A percentile compares a stretch with the other conserved stretches of the same genome.
phyloP scores from a whole-genome alignment of 2,329 filamentous ascomycete species.

The Aspergillus sergii region DNA sequence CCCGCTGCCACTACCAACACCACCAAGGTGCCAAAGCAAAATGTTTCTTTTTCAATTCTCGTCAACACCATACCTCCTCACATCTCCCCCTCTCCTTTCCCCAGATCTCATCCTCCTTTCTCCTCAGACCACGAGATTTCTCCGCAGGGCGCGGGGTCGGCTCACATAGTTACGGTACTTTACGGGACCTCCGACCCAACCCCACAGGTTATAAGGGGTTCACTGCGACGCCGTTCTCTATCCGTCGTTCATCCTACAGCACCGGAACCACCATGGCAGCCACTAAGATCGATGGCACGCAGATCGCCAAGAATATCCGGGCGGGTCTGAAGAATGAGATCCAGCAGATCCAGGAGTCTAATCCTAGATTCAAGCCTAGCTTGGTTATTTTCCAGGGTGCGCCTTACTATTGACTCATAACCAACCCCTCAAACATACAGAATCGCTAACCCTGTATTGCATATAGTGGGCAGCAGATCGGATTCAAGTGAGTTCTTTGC shows the following conservation, averaged over 20 bases:
- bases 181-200: slow-evolving; percentile 16
- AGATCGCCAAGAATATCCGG: slow-evolving; percentile 89
- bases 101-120: slow-evolving; percentile 11
- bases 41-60: slow-evolving; percentile 17
- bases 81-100: slow-evolving; percentile 17
- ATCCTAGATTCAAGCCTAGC: slow-evolving; percentile 84
- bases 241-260: slow-evolving; percentile 49
- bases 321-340: slow-evolving; percentile 81
- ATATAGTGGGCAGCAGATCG: slow-evolving; percentile 80
- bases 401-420: slow-evolving; percentile 23
- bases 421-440: not conserved
- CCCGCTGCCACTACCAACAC: slow-evolving; percentile 22
- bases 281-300: slow-evolving; percentile 91
- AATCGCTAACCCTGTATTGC: slow-evolving; percentile 11
- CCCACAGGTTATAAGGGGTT: slow-evolving; percentile 20
- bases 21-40: slow-evolving; percentile 18
- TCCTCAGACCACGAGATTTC: slow-evolving; percentile 14
- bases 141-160: slow-evolving; percentile 19
- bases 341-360: slow-evolving; percentile 74
- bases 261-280: slow-evolving; percentile 73
- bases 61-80: slow-evolving; percentile 20
- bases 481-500: slow-evolving; percentile 73
- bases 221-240: slow-evolving; percentile 20
- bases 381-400: slow-evolving; percentile 93
- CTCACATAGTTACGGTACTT: slow-evolving; percentile 19